Evolutionary conservation across 2,329 filamentous ascomycete genomes (phyloP).

Genomic region (Aspergillus hiratsukae): DNA sequence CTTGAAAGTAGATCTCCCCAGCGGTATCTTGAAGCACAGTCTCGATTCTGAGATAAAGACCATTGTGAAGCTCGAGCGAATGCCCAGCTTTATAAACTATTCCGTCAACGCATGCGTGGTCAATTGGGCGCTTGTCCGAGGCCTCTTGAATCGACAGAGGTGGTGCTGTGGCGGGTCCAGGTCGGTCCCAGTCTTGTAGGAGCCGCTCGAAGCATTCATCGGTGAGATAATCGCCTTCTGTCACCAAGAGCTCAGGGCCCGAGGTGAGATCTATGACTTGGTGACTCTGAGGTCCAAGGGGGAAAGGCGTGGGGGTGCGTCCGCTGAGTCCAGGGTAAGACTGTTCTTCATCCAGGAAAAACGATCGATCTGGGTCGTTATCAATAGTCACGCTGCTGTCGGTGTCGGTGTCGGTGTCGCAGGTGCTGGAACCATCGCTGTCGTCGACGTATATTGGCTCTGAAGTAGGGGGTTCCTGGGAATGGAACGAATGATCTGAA

Average conservation of each 20-base stretch:
- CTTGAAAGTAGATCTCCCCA: conserved; percentile 31
- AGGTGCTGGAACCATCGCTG: neutral
- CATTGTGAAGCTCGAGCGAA: conserved; percentile 36
- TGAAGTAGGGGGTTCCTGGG: neutral
- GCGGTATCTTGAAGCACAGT: conserved; percentile 28
- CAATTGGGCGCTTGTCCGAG: conserved; percentile 4
- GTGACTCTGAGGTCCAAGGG: neutral
- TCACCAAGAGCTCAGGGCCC: neutral
- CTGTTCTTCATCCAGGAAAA: conserved; percentile 3
- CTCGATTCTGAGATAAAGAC: conserved; percentile 39
- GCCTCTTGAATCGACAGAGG: neutral
- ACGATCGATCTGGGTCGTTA: conserved; percentile 10
- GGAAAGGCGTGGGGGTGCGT: neutral
- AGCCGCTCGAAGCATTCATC: conserved; percentile 23
- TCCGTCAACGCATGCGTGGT: conserved; percentile 15
- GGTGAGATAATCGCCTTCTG: conserved; percentile 21
- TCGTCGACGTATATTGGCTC: neutral
- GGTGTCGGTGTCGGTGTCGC: conserved; percentile 1
- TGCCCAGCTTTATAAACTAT: conserved; percentile 24
- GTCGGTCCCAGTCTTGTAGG: conserved; percentile 5
- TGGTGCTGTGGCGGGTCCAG: neutral
- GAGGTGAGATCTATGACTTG: conserved; percentile 12
- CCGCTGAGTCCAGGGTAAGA: neutral
- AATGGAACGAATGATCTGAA: neutral
- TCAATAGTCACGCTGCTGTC: conserved; percentile 9